Evolutionary conservation across 352 stramenopile species (phyloP).

Genomic region (Globisporangium orthogonon): DNA sequence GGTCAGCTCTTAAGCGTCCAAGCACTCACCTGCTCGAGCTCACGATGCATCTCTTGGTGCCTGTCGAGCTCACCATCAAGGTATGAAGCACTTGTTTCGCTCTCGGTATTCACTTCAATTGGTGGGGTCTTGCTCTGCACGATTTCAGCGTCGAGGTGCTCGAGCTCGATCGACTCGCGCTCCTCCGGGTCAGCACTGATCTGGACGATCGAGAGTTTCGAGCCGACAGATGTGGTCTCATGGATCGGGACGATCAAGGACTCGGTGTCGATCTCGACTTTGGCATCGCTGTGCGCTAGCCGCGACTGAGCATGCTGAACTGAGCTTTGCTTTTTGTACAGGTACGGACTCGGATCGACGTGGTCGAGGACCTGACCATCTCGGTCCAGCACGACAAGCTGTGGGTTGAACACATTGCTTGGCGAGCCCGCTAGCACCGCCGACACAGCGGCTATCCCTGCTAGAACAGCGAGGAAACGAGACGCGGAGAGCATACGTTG

Average conservation of each 20-base stretch:
- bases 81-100: neutral
- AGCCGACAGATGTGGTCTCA: neutral
- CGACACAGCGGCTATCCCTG: neutral
- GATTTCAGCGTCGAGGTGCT: neutral
- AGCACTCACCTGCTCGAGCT: neutral
- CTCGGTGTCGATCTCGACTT: neutral
- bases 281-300: neutral
- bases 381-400: slow-evolving; percentile 27
- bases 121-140: neutral
- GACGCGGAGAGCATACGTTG: neutral
- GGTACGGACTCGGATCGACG: slow-evolving; percentile 26
- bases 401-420: slow-evolving; percentile 9
- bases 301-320: neutral
- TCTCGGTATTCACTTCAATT: neutral
- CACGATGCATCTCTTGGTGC: neutral
- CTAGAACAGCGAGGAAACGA: neutral
- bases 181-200: neutral
- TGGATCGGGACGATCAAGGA: too few species aligned
- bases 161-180: neutral
- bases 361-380: slow-evolving; percentile 25
- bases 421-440: neutral
- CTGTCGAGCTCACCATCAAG: neutral
- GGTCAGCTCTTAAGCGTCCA: neutral
- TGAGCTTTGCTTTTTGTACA: slow-evolving; percentile 11
- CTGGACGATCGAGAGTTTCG: slow-evolving; percentile 1